phyloP scores from a whole-genome alignment of 2,329 filamentous ascomycete genomes.

The Chaetomium strumarium region DNA sequence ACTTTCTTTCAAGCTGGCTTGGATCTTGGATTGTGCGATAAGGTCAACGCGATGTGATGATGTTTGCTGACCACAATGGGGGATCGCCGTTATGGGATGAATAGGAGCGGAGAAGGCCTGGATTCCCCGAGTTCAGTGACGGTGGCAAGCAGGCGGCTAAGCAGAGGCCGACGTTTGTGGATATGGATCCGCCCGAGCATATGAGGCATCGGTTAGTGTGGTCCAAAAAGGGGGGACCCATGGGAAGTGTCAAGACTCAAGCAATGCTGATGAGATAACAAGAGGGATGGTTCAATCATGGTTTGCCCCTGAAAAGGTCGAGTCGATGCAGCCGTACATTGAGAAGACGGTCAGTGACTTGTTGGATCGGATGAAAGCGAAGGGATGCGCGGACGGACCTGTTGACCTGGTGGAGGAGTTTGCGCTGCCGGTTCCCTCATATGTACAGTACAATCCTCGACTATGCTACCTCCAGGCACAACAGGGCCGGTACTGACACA shows the following conservation, averaged over 20 bases:
- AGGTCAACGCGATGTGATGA: not conserved
- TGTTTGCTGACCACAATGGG: not conserved
- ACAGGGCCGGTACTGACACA: not conserved
- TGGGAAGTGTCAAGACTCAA: not conserved
- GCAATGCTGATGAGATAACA: not conserved
- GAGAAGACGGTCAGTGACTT: slow-evolving; percentile 40
- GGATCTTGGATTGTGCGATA: not conserved
- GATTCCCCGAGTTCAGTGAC: slow-evolving; percentile 42
- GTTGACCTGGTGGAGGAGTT: slow-evolving; percentile 43
- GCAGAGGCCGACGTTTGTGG: slow-evolving; percentile 44
- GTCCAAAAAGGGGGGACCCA: not conserved
- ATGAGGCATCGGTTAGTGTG: slow-evolving; percentile 36
- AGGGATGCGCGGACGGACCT: slow-evolving; percentile 32
- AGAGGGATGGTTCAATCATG: slow-evolving; percentile 42
- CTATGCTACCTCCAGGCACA: not conserved
- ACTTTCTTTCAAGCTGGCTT: not conserved
- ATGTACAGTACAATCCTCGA: slow-evolving; percentile 31
- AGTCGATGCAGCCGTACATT: slow-evolving; percentile 39
- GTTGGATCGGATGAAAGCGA: slow-evolving; percentile 34
- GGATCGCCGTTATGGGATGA: not conserved
- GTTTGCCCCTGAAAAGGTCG: slow-evolving; percentile 36
- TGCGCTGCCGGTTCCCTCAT: slow-evolving; percentile 42
- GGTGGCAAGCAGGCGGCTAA: slow-evolving; percentile 44
- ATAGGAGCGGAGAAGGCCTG: slow-evolving; percentile 36
- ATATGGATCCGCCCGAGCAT: slow-evolving; percentile 45